Base-by-base conservation (phyloP, 1,284 basidiomycete genomes). In the Austropuccinia psidii region DNA sequence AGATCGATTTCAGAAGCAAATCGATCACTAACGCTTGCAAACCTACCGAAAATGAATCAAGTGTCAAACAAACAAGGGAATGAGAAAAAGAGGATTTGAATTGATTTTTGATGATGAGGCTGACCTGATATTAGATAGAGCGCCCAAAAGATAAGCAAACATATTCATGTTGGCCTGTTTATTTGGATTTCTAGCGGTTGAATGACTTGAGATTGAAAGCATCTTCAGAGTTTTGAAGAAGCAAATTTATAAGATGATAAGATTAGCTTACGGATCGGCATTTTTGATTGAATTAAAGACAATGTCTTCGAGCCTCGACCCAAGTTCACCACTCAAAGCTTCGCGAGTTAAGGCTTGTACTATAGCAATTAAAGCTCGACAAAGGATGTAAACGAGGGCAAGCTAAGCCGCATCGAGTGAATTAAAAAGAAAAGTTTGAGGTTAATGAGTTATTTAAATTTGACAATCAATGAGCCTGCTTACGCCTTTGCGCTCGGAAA, bases 351-450 rank as follows among this genome's bases (percentile, higher is more conserved):
- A 85, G 17, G 85, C 83, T 62, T 88, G 86, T 57, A 94, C 85
- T 17, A 94, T 86, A 1, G 86, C 87, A 33, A 92, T 87, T 33
- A 95, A 83, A 0, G 90, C 88, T 60, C 92, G 86, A 79, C 91
- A 93, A 85, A 91, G 89, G 77, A 95, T 87, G 80, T 93, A 94
- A 45, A 90, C 89, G 0, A 90, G 87, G 3, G 90, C 88, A 2
- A 93, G 84, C 61, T 82, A 15, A 62, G 65, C 60, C 29, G 24
- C 8, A n/a, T 6, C 31, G 13, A 58, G 49, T 7, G 37, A 24
- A n/a, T 17, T 27, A 39, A 52, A 24, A 8, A 19, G 3, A 15
- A 61, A 19, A 8, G 50, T 21, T 33, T 15, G 45, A 45, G 27
- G 43, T 41, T 33, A 21, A 72, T 21, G 19, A 17, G 6, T 60